phyloP scores from a whole-genome alignment of 768 basidiomycete species.

The Tricholoma furcatifolium region DNA sequence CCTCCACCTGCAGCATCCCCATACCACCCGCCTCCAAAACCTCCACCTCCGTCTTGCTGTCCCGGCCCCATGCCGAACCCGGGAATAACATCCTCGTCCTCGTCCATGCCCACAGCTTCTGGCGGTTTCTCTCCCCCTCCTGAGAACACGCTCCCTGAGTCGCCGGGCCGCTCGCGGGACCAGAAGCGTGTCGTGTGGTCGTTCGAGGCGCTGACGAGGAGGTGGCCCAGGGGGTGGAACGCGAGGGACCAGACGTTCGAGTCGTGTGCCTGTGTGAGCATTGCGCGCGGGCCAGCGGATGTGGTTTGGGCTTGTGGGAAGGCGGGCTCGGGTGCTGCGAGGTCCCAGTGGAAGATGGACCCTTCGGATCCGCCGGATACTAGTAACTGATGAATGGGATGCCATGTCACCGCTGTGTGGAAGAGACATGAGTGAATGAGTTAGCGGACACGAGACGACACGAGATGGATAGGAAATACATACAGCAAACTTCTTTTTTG shows the following conservation, averaged over 20 bases:
- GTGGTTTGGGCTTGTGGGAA: slow-evolving; percentile 28
- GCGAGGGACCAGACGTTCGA: slow-evolving; percentile 95
- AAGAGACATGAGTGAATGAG: neutral
- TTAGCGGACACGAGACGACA: neutral
- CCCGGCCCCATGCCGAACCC: slow-evolving; percentile 60
- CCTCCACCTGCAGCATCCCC: slow-evolving; percentile 24
- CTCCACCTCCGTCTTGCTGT: slow-evolving; percentile 37
- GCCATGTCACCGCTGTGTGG: slow-evolving; percentile 84
- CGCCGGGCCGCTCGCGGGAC: slow-evolving; percentile 90
- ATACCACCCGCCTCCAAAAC: slow-evolving; percentile 14
- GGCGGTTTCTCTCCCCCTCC: slow-evolving; percentile 86
- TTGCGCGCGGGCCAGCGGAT: slow-evolving; percentile 65
- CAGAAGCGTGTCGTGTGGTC: slow-evolving; percentile 99
- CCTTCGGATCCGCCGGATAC: slow-evolving; percentile 96
- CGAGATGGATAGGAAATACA: slow-evolving; percentile 27
- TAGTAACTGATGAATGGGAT: slow-evolving; percentile 89
- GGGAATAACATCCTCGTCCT: slow-evolving; percentile 80
- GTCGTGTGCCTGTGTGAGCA: slow-evolving; percentile 95
- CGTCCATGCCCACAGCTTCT: slow-evolving; percentile 46
- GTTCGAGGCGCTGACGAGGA: slow-evolving; percentile 92
- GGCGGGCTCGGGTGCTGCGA: slow-evolving; percentile 62
- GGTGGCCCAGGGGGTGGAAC: slow-evolving; percentile 94
- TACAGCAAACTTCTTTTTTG: slow-evolving; percentile 98
- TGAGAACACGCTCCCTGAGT: slow-evolving; percentile 71
- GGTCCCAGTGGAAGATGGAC: slow-evolving; percentile 91